Conservation (phyloP, 1,284 basidiomycete genomes). For the Austropuccinia psidii region DNA sequence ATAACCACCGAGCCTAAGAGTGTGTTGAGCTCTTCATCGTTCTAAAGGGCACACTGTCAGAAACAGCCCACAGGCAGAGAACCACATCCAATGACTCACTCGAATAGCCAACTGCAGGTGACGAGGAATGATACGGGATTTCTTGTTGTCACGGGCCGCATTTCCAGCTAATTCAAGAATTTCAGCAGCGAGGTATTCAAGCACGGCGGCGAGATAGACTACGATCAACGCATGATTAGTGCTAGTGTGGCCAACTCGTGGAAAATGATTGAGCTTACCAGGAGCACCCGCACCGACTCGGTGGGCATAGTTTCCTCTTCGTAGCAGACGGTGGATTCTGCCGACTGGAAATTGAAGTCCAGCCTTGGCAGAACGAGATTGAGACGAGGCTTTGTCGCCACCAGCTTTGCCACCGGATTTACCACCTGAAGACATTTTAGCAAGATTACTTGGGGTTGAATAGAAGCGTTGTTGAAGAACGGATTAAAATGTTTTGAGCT, state of each 20-base stretch:
- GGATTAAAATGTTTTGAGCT: background rate
- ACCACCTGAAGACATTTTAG: slow-evolving; percentile 31
- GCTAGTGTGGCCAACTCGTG: background rate
- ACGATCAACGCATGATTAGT: slow-evolving; percentile 43
- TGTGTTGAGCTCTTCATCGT: slow-evolving; percentile 56
- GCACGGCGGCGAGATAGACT: slow-evolving; percentile 78
- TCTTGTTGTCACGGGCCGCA: slow-evolving; percentile 62
- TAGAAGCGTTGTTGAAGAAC: background rate
- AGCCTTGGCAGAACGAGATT: slow-evolving; percentile 70
- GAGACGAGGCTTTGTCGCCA: slow-evolving; percentile 24
- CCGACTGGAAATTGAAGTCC: slow-evolving; percentile 75
- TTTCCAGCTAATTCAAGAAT: slow-evolving; percentile 81
- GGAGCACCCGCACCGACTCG: slow-evolving; percentile 67
- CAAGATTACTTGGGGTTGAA: background rate
- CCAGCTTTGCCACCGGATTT: slow-evolving; percentile 36
- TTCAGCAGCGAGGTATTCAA: slow-evolving; percentile 78
- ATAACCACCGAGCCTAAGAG: slow-evolving; percentile 77
- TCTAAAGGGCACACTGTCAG: slow-evolving; percentile 15
- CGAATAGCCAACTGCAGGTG: slow-evolving; percentile 79
- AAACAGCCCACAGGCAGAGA: background rate
- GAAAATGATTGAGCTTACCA: slow-evolving; percentile 52
- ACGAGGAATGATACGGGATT: slow-evolving; percentile 84
- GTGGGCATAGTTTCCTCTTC: slow-evolving; percentile 74
- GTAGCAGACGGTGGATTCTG: slow-evolving; percentile 77
- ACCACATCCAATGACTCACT: background rate